Conservation (phyloP, 2,329 filamentous ascomycete genomes). For the Curvularia spicifera region DNA sequence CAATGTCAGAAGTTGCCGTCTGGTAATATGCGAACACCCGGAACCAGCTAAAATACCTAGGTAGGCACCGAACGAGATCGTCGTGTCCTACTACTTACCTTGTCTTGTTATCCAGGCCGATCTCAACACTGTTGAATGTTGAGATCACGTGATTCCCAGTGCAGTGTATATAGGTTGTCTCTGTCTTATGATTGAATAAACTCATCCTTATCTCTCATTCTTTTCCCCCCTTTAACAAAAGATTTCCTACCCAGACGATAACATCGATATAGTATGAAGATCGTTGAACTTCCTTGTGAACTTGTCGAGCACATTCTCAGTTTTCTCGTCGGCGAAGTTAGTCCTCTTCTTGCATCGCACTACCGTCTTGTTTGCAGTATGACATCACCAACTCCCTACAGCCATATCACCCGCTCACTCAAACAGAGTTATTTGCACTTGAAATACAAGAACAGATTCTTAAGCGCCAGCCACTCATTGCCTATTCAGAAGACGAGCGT, state of each 20-base stretch:
- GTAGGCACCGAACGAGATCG: too few species aligned
- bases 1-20: too few species aligned
- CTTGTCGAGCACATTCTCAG: background rate
- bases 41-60: too few species aligned
- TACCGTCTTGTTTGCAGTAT: constrained; percentile 11
- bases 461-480: constrained; percentile 1
- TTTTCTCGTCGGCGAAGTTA: background rate
- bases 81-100: too few species aligned
- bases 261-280: background rate
- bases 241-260: background rate
- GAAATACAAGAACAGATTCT: constrained; percentile 11
- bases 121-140: too few species aligned
- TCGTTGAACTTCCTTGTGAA: background rate
- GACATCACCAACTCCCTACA: background rate
- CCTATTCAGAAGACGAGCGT: background rate
- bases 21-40: too few species aligned
- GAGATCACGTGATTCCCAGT: too few species aligned
- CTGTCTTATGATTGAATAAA: too few species aligned
- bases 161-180: too few species aligned
- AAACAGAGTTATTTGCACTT: constrained; percentile 4
- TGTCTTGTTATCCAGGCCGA: too few species aligned
- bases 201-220: too few species aligned
- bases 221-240: too few species aligned
- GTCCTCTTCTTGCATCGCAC: constrained; percentile 2
- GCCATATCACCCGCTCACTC: background rate